phyloP scores from a whole-genome alignment of 2,329 filamentous ascomycete species.

The Calcarisporium arbuscula region DNA sequence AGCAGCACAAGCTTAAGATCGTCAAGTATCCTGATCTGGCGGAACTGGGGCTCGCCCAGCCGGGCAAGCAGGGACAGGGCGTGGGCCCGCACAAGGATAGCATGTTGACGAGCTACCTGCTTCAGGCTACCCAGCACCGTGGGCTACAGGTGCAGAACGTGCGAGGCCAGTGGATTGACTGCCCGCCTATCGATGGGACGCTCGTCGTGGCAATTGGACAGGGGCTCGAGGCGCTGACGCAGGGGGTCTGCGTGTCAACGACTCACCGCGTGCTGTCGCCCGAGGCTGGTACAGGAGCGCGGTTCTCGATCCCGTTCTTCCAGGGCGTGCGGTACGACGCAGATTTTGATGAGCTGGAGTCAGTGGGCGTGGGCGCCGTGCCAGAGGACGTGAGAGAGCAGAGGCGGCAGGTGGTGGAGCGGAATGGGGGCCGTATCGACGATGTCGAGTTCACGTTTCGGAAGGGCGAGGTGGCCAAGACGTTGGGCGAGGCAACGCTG shows the following conservation, averaged over 20 bases:
- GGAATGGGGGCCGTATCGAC: conserved; percentile 53
- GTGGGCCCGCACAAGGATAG: conserved; percentile 81
- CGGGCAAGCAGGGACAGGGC: conserved; percentile 43
- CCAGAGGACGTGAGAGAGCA: conserved; percentile 58
- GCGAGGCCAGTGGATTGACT: conserved; percentile 73
- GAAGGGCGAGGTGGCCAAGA: conserved; percentile 58
- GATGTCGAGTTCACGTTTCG: conserved; percentile 86
- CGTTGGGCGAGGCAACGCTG: conserved; percentile 75
- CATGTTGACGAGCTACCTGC: conserved; percentile 75
- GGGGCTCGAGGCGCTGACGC: conserved; percentile 77
- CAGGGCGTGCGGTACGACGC: conserved; percentile 78
- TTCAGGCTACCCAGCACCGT: conserved; percentile 70
- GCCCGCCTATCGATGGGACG: conserved; percentile 67
- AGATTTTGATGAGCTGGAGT: conserved; percentile 69
- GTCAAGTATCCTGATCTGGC: conserved; percentile 74
- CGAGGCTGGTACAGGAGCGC: conserved; percentile 58
- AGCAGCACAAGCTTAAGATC: conserved; percentile 86
- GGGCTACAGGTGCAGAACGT: conserved; percentile 82
- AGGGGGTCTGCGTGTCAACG: conserved; percentile 74
- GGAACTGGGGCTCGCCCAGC: conserved; percentile 50
- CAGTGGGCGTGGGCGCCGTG: conserved; percentile 47
- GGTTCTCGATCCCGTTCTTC: conserved; percentile 82
- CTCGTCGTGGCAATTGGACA: conserved; percentile 85
- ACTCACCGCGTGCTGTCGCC: conserved; percentile 81
- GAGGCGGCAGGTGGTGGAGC: conserved; percentile 51